Base-by-base conservation (phyloP, 768 basidiomycete genomes). In the Mrakia frigida region DNA sequence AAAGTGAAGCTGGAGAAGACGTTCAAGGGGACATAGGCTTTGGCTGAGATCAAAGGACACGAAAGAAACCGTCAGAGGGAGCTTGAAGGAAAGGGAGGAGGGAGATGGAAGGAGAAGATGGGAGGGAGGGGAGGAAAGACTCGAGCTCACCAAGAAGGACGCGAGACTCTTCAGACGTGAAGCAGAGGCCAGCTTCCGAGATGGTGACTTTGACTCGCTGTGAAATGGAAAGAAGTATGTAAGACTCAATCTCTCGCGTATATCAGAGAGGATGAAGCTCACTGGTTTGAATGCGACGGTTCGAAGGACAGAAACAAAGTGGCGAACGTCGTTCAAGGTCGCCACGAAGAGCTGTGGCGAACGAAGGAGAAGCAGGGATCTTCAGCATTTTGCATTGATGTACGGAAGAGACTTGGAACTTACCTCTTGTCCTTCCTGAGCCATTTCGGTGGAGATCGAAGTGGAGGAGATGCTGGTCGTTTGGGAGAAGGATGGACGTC, bases 91-190 rank as follows among this genome's bases (percentile, higher is more conserved):
- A 43, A 43, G 10, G 39, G 35, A n/a, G 18, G 43, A 70, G 43
- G 63, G 10, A 35, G 25, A 21, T n/a, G 37, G 39, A 18, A 4
- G n/a, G 28, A 68, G 14, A 25, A 23, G 7, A 53, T n/a, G 16
- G 18, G 28, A 43, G 46, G 46, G 18, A 50, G 46, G 46, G 43
- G 16, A 50, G 46, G 46, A 50, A 18, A 2, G 5, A 43, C 11
- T 50, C 46, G 46, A 4, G 56, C 86, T 78, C 81, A 92, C 94
- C 94, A 39, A 91, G 85, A 10, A 96, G 85, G 0, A 91, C 89
- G 50, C 91, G 87, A 1, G 91, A 89, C 82, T 97, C 94, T 84
- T 98, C 93, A 14, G 93, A 93, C 28, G 88, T 88, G 39, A 97
- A 87, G 18, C 88, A 88, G 78, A 97, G 84, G 1, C 93, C 94